phyloP scores from a whole-genome alignment of 139 green algal species.

The Chlorella sp. region DNA sequence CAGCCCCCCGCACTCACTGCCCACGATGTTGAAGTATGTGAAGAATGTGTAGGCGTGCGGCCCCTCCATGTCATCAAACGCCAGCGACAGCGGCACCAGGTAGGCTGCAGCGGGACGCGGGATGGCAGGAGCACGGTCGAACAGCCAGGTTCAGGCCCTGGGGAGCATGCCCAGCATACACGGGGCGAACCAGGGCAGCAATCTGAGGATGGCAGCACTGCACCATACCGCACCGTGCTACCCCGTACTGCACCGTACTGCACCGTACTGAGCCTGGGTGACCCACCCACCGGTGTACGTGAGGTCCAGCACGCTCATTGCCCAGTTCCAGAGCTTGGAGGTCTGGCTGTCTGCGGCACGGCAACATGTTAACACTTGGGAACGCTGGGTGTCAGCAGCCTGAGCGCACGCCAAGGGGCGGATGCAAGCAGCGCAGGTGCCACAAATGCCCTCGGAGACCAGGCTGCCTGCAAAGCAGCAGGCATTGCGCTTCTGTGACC shows the following conservation, averaged over 20 bases:
- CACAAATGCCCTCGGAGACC: too few relatives aligned
- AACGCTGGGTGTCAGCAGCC: too few relatives aligned
- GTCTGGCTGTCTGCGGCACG: not conserved
- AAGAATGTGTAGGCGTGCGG: not conserved
- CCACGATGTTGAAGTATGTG: not conserved
- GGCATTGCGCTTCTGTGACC: too few relatives aligned
- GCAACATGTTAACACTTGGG: too few relatives aligned
- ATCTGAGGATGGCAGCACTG: too few relatives aligned
- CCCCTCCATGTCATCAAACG: constrained; percentile 27
- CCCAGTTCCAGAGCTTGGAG: not conserved
- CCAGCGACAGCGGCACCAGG: constrained; percentile 26
- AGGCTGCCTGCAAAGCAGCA: too few relatives aligned
- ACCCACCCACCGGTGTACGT: constrained; percentile 18
- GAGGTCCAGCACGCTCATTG: constrained; percentile 1
- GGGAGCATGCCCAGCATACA: too few relatives aligned
- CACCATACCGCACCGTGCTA: too few relatives aligned
- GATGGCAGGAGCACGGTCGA: not conserved
- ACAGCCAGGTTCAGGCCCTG: not conserved
- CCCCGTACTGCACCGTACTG: not conserved
- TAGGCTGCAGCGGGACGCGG: constrained; percentile 3
- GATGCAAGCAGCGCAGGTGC: too few relatives aligned
- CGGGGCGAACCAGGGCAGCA: too few relatives aligned
- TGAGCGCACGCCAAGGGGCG: too few relatives aligned
- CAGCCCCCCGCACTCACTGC: constrained; percentile 7
- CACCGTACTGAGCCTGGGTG: too few relatives aligned